A percentile compares a stretch with the other conserved stretches of the same genome.
Evolutionary conservation across 768 basidiomycete species (phyloP).

Genomic region (Psilocybe cyanescens): DNA sequence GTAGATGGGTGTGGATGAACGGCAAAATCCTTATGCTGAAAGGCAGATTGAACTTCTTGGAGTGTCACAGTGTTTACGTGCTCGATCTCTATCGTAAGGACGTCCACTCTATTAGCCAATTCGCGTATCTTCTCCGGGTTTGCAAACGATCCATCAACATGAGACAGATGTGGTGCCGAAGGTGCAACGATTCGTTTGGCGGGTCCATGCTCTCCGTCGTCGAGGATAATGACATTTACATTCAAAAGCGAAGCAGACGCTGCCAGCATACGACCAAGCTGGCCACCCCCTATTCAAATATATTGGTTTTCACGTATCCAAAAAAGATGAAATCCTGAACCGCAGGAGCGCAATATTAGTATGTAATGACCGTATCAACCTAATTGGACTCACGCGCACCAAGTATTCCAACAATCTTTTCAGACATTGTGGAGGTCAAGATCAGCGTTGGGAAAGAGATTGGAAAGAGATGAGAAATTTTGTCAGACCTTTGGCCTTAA

Average conservation of each 20-base stretch:
- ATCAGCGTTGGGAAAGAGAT: neutral
- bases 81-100: constrained; percentile 96
- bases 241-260: constrained; percentile 88
- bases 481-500: neutral
- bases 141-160: constrained; percentile 90
- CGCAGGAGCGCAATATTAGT: constrained; percentile 7
- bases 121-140: constrained; percentile 78
- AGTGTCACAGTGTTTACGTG: constrained; percentile 86
- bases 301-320: constrained; percentile 13
- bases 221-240: constrained; percentile 83
- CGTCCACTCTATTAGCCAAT: constrained; percentile 79
- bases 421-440: constrained; percentile 34
- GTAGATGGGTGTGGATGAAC: constrained; percentile 84
- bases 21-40: constrained; percentile 34
- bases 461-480: constrained; percentile 7
- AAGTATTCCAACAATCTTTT: constrained; percentile 53
- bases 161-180: constrained; percentile 48
- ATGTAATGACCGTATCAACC: neutral
- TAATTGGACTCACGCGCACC: constrained; percentile 47
- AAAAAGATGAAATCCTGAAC: constrained; percentile 13
- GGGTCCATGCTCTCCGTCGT: constrained; percentile 77
- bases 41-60: constrained; percentile 52
- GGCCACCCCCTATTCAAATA: constrained; percentile 79
- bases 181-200: constrained; percentile 87
- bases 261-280: constrained; percentile 96